Conservation (phyloP, 768 basidiomycete genomes). For the Lactarius pseudohatsudake region DNA sequence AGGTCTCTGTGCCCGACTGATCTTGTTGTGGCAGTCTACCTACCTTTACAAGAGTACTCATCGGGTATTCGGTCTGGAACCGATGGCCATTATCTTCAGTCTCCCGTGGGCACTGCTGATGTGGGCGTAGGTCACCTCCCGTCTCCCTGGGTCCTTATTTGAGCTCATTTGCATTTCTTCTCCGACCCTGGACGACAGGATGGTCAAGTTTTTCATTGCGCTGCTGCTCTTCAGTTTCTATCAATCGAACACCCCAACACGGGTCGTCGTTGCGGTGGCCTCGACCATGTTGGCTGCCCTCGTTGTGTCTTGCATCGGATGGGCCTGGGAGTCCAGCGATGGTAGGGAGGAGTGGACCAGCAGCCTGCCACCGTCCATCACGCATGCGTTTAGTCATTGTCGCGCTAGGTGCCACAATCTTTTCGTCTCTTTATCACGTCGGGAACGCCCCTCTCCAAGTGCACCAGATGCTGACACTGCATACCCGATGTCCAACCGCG, state of each 20-base stretch:
- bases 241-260: slow-evolving; percentile 7
- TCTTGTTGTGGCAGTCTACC: slow-evolving; percentile 20
- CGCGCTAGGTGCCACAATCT: background rate
- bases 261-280: slow-evolving; percentile 1
- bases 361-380: background rate
- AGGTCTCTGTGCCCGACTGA: background rate
- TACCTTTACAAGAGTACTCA: slow-evolving; percentile 27
- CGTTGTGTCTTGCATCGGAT: background rate
- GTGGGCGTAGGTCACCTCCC: slow-evolving; percentile 49
- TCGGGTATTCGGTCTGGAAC: background rate
- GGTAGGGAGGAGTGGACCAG: background rate
- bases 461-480: too few species aligned
- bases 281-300: background rate
- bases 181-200: background rate
- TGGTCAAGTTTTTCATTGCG: slow-evolving; percentile 5
- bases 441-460: background rate
- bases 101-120: slow-evolving; percentile 37
- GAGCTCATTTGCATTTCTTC: background rate
- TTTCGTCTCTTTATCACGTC: background rate
- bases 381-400: background rate
- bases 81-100: slow-evolving; percentile 1
- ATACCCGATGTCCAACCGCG: background rate
- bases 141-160: background rate
- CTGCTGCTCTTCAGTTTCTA: slow-evolving; percentile 10
- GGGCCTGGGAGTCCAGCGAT: slow-evolving; percentile 8